Base-by-base conservation (phyloP, 2,329 filamentous ascomycete genomes). In the Xylariaceae sp. region DNA sequence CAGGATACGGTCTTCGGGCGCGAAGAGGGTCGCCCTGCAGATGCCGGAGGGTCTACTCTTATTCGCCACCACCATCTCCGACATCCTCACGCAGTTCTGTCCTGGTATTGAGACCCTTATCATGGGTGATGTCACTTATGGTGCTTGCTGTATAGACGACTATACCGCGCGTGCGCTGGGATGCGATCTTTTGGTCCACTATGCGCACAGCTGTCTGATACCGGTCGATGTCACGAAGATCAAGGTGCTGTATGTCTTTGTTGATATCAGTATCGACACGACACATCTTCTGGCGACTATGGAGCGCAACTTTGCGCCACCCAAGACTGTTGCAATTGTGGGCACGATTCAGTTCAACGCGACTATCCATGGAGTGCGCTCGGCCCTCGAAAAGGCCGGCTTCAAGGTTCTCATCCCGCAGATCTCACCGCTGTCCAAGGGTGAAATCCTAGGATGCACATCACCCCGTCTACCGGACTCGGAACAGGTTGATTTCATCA, bases 291-390 rank as follows among this genome's bases (percentile, higher is more conserved):
- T 97, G 54, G 88, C 89, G 7, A 94, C 92, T 0, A 80, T 99
- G 51, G 88, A 92, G 71, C 87, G 91, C 62, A 99, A 97, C 72
- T 96, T 97, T 72, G 80, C 86, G 1, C 76, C 87, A 0, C 89
- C 90, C 1, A 96, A 94, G 76, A 93, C 88, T 0, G 87, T 99
- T 59, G 94, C 94, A 4, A 83, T 97, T 67, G 93, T 99, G 13
- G 93, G 94, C 52, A 99, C 94, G 0, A 99, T 99, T 67, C 94
- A 99, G 74, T 99, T 99, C 81, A 99, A 99, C 75, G 90, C 92
- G 42, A 97, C 94, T 0, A 88, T 99, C 37, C 94, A 99, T 74
- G 90, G 90, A 13, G 85, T 96, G 11, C 86, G 87, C 64, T 82
- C 87, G 35, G 82, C 85, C 13, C 83, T 99, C 5, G 90, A 96